Base-by-base conservation (phyloP, 805 yeast genomes). In the Hanseniaspora hatyaiensis region DNA sequence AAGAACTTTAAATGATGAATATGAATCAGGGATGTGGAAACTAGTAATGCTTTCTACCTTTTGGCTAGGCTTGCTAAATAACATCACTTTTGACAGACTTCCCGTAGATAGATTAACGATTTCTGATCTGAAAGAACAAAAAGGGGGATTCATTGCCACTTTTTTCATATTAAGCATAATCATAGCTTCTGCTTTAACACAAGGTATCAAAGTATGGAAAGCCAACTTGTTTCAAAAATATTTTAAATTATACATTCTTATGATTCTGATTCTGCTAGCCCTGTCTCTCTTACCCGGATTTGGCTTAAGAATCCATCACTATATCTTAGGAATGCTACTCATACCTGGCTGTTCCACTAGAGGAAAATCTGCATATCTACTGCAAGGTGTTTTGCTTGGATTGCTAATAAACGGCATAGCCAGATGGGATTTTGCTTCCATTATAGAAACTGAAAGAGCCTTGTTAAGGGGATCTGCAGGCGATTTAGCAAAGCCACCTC, bases 341-440 rank as follows among this genome's bases (percentile, higher is more conserved):
- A 68, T 88, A 2, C 95, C 95, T 0, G 96, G 95, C 0, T 84
- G 95, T 34, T 71, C 78, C 2, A 82, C 89, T 0, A 68, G 77
- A 53, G 88, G 92, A 0, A 59, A 74, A 34, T 69, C 83, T 0
- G 87, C 88, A 0, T 68, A 82, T 54, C 55, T 81, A 8, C 81
- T 84, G 58, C 96, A 88, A 59, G 97, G 96, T 2, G 73, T 89
- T 1, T 65, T 89, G 20, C 60, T 85, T 0, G 98, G 96, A 0
- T 66, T 89, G 38, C 71, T 82, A 42, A 68, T 87, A 5, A 81
- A 88, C 19, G 98, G 98, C 0, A 77, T 85, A 1, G 76, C 94
- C 0, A 68, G 94, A 49, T 89, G 98, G 98, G 96, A 92, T 49
- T 78, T 82, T 57, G 96, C 94, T 2, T 78, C 95, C 12, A 77